Conservation (phyloP, 2,329 filamentous ascomycete genomes). For the Monosporascus sp. region DNA sequence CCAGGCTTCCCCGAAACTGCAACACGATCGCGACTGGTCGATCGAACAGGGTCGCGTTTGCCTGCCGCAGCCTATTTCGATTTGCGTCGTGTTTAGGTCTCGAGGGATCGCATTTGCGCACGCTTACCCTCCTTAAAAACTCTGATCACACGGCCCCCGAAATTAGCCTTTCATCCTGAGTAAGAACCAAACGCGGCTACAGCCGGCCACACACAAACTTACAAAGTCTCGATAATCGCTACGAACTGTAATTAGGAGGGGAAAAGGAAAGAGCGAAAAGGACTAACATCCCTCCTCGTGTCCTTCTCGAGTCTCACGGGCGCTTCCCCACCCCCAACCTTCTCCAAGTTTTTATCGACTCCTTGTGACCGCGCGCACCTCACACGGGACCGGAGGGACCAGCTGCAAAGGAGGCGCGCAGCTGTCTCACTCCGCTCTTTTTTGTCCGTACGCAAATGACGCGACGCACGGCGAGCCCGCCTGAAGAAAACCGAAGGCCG, state of each 20-base stretch:
- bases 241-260: neutral
- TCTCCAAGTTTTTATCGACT: neutral
- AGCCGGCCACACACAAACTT: neutral
- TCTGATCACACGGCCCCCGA: neutral
- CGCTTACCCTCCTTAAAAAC: neutral
- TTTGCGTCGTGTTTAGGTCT: neutral
- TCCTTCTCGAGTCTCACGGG: neutral
- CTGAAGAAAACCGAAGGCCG: conserved; percentile 22
- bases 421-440: neutral
- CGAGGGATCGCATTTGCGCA: neutral
- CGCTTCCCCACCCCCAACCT: neutral
- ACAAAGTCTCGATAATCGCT: neutral
- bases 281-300: neutral
- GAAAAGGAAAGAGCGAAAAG: neutral
- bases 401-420: neutral
- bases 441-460: conserved; percentile 20
- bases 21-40: conserved; percentile 3
- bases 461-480: conserved; percentile 22
- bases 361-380: neutral
- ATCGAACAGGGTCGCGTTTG: neutral
- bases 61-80: neutral
- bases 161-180: neutral
- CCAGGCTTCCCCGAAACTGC: conserved; percentile 9
- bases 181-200: neutral
- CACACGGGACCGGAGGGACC: neutral